Percentiles rank a stretch among this genome's conserved stretches.
Conservation (phyloP, 1,284 basidiomycete genomes). For the Chiua sp. region DNA sequence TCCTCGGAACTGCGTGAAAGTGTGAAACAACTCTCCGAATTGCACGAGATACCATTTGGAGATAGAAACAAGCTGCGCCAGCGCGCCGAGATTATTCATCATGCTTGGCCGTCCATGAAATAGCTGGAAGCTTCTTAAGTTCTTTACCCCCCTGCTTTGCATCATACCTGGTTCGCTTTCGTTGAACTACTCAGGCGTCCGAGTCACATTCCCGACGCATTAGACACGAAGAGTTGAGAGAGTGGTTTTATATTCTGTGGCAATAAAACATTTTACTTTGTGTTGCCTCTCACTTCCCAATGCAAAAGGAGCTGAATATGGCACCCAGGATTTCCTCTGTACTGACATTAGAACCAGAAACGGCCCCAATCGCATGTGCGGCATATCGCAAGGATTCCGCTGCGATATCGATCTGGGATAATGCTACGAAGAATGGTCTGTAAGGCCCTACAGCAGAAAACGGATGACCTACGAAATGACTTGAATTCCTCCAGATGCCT, state of each 20-base stretch:
- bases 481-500: constrained; percentile 73
- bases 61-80: constrained; percentile 33
- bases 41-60: constrained; percentile 37
- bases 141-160: neutral
- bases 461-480: constrained; percentile 50
- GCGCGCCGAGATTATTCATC: constrained; percentile 25
- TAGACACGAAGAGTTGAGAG: neutral
- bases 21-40: constrained; percentile 28
- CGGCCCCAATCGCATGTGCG: constrained; percentile 77
- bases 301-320: constrained; percentile 86
- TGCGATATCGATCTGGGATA: constrained; percentile 64
- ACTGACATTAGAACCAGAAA: constrained; percentile 70
- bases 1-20: constrained; percentile 18
- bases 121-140: constrained; percentile 1
- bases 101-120: constrained; percentile 14
- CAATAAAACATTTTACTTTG: constrained; percentile 7
- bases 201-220: neutral
- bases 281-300: constrained; percentile 85
- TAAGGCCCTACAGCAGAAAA: constrained; percentile 35
- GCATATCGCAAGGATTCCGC: constrained; percentile 90
- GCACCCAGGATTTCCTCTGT: constrained; percentile 80
- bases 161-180: constrained; percentile 10
- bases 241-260: neutral
- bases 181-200: neutral
- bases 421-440: constrained; percentile 18